phyloP scores from a whole-genome alignment of 495 filamentous ascomycete genomes.

The Neurospora africana region DNA sequence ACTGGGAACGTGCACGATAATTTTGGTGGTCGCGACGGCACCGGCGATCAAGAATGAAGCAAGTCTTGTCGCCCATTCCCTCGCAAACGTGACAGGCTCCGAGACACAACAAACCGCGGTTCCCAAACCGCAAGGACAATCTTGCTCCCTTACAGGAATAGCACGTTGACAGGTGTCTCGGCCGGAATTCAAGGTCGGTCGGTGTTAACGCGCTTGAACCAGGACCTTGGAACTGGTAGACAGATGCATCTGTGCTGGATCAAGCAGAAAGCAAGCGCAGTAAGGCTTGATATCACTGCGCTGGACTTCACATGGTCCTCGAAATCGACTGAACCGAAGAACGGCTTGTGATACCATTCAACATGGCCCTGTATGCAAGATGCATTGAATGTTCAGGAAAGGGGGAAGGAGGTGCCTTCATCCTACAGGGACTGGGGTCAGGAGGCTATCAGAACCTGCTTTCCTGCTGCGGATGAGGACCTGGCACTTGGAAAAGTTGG shows the following conservation, averaged over 20 bases:
- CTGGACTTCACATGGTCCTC: not conserved
- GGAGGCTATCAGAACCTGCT: not conserved
- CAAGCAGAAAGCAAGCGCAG: not conserved
- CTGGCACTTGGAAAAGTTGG: too few species aligned
- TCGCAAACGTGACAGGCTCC: not conserved
- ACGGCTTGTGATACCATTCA: too few species aligned
- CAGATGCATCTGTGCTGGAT: not conserved
- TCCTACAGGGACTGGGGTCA: not conserved
- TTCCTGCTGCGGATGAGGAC: not conserved
- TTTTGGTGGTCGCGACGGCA: not conserved
- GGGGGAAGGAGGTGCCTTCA: not conserved
- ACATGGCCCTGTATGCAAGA: too few species aligned
- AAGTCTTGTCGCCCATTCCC: not conserved
- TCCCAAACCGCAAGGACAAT: not conserved
- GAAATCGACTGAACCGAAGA: not conserved
- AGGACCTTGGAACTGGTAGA: not conserved
- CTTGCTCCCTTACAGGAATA: not conserved
- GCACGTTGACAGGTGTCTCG: not conserved
- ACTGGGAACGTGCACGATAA: not conserved
- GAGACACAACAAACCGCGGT: not conserved
- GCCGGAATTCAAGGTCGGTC: not conserved
- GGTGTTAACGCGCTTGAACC: not conserved
- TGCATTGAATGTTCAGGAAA: too few species aligned
- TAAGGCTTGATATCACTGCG: not conserved
- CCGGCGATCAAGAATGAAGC: not conserved